Percentiles rank a stretch among this genome's conserved stretches.
Evolutionary conservation across 257 asterid species (phyloP).

Genomic region (Solanum gracilifrons): DNA sequence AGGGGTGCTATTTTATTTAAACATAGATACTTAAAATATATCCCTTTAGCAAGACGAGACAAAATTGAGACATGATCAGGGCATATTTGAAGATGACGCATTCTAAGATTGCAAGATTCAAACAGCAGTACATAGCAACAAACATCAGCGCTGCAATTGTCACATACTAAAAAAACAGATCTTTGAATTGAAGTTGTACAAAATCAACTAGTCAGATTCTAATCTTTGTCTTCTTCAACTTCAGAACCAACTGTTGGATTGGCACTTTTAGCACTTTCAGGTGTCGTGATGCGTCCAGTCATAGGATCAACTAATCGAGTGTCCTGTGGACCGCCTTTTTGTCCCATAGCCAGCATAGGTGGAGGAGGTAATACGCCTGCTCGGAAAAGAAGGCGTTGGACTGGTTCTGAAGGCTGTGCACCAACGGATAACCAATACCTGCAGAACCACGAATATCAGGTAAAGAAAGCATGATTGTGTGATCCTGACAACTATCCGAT

Average conservation of each 20-base stretch:
- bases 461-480: background rate
- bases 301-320: slow-evolving; percentile 63
- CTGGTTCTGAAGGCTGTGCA: slow-evolving; percentile 92
- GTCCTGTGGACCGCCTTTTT: slow-evolving; percentile 87
- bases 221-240: slow-evolving; percentile 14
- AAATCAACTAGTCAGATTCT: background rate
- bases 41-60: background rate
- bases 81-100: background rate
- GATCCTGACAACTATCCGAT: background rate
- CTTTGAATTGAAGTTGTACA: background rate
- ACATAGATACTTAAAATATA: background rate
- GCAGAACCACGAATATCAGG: background rate
- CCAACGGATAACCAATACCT: slow-evolving; percentile 97
- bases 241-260: slow-evolving; percentile 6
- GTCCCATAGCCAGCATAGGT: slow-evolving; percentile 85
- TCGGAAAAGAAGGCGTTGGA: slow-evolving; percentile 79
- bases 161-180: background rate
- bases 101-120: background rate
- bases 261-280: slow-evolving; percentile 9
- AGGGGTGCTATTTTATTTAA: background rate
- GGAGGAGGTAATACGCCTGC: slow-evolving; percentile 87
- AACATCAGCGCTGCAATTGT: background rate
- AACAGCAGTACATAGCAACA: background rate
- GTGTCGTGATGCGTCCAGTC: slow-evolving; percentile 54
- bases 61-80: background rate